phyloP scores from a whole-genome alignment of 1,284 basidiomycete genomes.

The Tilletia caries region DNA sequence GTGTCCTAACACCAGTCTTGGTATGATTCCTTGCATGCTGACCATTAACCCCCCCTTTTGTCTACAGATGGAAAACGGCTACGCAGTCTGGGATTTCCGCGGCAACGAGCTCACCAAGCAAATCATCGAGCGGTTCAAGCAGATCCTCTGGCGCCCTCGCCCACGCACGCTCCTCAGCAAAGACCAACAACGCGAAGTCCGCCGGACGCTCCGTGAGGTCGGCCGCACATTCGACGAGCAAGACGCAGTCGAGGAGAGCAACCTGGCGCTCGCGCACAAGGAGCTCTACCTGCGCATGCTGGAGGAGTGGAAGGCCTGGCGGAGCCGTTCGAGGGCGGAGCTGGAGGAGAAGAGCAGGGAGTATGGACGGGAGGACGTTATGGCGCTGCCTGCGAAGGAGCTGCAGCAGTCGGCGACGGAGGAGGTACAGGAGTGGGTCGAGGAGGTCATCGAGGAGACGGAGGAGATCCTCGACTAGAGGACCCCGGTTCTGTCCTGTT shows the following conservation, averaged over 20 bases:
- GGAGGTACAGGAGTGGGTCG: conserved; percentile 53
- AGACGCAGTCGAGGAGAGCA: conserved; percentile 90
- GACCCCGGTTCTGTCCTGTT: background rate
- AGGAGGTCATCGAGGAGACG: conserved; percentile 37
- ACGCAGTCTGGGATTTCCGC: conserved; percentile 95
- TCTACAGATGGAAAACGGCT: conserved; percentile 86
- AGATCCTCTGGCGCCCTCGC: conserved; percentile 95
- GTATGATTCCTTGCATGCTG: background rate
- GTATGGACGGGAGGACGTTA: conserved; percentile 23
- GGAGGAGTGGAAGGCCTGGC: conserved; percentile 98
- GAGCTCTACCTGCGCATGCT: conserved; percentile 86
- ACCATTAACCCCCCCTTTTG: conserved; percentile 11
- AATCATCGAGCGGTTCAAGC: conserved; percentile 92
- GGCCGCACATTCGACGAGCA: conserved; percentile 92
- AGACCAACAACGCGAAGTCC: conserved; percentile 81
- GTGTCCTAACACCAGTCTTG: conserved; percentile 44
- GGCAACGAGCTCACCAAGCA: conserved; percentile 86
- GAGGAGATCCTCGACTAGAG: conserved; percentile 17
- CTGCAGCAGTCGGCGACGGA: conserved; percentile 46
- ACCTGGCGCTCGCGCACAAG: conserved; percentile 86
- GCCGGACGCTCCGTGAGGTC: conserved; percentile 87
- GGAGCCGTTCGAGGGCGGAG: conserved; percentile 44
- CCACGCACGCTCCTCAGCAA: conserved; percentile 81
- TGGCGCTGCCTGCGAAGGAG: conserved; percentile 29
- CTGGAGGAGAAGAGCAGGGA: conserved; percentile 31